These are phyloP conservation scores for Teratosphaeria nubilosa DNA, from an alignment of 2,329 filamentous ascomycete genomes.

Conservation along the genomic window DNA sequence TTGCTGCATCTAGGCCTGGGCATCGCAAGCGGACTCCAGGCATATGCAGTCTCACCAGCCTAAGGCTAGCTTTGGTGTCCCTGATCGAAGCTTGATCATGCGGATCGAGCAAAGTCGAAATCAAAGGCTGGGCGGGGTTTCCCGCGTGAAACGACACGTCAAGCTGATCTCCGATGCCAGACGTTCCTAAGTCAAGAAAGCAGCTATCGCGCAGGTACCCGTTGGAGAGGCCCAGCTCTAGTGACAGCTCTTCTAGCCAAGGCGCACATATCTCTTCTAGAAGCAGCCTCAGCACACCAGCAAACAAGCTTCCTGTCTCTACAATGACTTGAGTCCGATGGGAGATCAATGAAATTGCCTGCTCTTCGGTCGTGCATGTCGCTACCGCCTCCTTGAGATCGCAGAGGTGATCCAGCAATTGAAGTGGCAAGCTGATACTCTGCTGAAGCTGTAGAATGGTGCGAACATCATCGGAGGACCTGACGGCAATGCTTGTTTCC, in stretches of 20 bases:
- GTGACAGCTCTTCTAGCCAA: constrained; percentile 16
- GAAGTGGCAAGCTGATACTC: constrained; percentile 30
- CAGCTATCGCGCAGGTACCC: background rate
- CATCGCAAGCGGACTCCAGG: constrained; percentile 45
- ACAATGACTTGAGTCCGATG: constrained; percentile 9
- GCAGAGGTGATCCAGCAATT: constrained; percentile 12
- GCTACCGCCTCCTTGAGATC: constrained; percentile 3
- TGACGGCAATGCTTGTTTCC: constrained; percentile 29
- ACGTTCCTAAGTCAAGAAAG: background rate
- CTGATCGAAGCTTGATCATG: constrained; percentile 66
- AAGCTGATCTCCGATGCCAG: background rate
- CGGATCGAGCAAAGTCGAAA: constrained; percentile 48
- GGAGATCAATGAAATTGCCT: constrained; percentile 14
- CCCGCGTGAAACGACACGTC: background rate
- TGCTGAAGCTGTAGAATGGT: constrained; percentile 34
- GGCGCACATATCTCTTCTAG: constrained; percentile 16
- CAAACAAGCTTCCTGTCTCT: constrained; percentile 8
- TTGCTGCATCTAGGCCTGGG: background rate
- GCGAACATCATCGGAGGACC: constrained; percentile 14
- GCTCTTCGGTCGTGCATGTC: constrained; percentile 11
- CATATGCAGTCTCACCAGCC: constrained; percentile 61
- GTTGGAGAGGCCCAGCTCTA: constrained; percentile 12
- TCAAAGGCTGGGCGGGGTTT: constrained; percentile 21
- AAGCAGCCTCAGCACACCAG: constrained; percentile 8
- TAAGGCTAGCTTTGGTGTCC: constrained; percentile 66